Conservation (phyloP, 257 asterid genomes). For the Nicotiana paniculata region DNA sequence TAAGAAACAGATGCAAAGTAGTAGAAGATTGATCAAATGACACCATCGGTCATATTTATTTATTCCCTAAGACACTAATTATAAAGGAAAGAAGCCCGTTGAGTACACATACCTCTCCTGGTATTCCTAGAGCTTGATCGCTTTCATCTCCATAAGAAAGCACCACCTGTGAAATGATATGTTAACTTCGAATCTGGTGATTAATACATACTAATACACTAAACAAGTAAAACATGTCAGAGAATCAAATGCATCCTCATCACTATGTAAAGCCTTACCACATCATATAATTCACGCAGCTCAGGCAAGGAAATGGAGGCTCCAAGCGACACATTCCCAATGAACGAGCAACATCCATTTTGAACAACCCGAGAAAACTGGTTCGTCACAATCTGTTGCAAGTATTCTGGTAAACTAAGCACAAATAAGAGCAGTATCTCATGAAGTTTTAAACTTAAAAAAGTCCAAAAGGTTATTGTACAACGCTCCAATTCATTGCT, state of each 20-base stretch:
- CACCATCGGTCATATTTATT: not conserved
- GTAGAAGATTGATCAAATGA: not conserved
- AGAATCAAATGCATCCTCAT: constrained; percentile 4
- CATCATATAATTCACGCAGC: constrained; percentile 75
- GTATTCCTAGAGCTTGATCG: constrained; percentile 76
- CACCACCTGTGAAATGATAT: constrained; percentile 50
- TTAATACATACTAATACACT: not conserved
- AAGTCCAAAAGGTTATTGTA: not conserved
- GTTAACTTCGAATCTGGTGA: not conserved
- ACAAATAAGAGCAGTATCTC: constrained; percentile 23
- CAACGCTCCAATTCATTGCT: not conserved
- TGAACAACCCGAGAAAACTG: constrained; percentile 78
- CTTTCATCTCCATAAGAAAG: constrained; percentile 97
- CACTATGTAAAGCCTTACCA: constrained; percentile 36
- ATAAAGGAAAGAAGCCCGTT: not conserved
- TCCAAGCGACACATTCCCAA: constrained; percentile 84
- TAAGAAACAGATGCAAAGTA: not conserved
- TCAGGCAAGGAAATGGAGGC: constrained; percentile 63
- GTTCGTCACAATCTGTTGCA: constrained; percentile 73
- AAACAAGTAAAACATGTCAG: not conserved
- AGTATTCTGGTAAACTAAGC: constrained; percentile 31
- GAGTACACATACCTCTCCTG: constrained; percentile 61
- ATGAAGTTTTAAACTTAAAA: not conserved
- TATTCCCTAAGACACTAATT: not conserved
- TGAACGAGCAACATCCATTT: constrained; percentile 68